Conservation (phyloP, 208 protist genomes). For the Tritrichomonas musculus region DNA sequence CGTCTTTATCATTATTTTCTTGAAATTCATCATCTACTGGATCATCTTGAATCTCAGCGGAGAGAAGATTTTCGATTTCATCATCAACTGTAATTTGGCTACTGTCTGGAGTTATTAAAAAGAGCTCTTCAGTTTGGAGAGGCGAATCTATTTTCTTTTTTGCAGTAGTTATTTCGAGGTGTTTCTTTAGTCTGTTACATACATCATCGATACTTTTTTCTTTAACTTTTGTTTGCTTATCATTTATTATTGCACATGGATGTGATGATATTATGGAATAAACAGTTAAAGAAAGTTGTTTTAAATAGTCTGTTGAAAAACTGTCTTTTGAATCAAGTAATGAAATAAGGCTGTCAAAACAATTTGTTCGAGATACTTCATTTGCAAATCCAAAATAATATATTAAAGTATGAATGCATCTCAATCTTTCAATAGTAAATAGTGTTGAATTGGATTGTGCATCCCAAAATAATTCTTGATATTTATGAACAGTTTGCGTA, state of each 20-base stretch:
- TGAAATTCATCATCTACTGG: too few relatives aligned
- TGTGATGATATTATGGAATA: not conserved
- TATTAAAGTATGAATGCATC: not conserved
- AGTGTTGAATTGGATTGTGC: too few relatives aligned
- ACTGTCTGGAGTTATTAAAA: not conserved
- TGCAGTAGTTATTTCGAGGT: not conserved
- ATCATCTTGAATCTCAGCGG: too few relatives aligned
- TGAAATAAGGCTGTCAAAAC: not conserved
- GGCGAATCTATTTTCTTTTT: not conserved
- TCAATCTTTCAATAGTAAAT: not conserved
- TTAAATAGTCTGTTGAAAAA: not conserved
- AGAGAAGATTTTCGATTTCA: not conserved
- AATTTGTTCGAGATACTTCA: not conserved
- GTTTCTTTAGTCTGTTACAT: not conserved
- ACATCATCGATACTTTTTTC: not conserved
- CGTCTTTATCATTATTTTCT: not conserved
- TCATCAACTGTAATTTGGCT: not conserved
- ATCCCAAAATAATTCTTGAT: not conserved
- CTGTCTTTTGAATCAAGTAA: not conserved
- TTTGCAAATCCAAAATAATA: conserved; percentile 15
- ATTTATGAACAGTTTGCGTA: not conserved
- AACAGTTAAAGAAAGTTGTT: not conserved
- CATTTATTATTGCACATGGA: not conserved
- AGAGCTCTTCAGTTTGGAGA: not conserved
- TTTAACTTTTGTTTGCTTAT: not conserved